Base-by-base conservation (phyloP, 805 yeast genomes). In the Candida khao-thaluensis region DNA sequence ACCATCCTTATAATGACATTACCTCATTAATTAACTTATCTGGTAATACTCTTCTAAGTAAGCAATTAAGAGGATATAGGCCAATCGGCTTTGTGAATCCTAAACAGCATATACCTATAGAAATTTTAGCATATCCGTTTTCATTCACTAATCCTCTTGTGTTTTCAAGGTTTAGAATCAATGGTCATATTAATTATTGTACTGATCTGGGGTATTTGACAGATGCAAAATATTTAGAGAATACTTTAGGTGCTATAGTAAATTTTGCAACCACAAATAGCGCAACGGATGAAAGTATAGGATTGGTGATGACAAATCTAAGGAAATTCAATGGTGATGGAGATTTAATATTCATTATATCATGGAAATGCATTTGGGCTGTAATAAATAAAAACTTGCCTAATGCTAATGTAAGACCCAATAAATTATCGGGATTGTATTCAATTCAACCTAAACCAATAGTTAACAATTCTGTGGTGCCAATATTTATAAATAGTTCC, bases 271-370 rank as follows among this genome's bases (percentile, higher is more conserved):
- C 25, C 4, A 15, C 12, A 11, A 5, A 5, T 5, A 12, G 6
- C 17, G 14, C 4, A 10, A 7, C n/a, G 3, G 22, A 29, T 6
- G 17, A 25, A 21, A 53, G 62, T 1, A 33, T 66, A 5, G 78
- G 78, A 0, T 45, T 72, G 17, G 58, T 72, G 1, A 41, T 62
- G 43, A 71, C 75, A 0, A 61, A 58, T 35, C 37, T 71, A 16
- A 48, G 62, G 10, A 69, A 68, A 42, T 38, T 41, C 23, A 64
- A 70, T 42, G 76, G 76, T 6, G 74, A 69, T 37, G 78, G 78
- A 3, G 76, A 72, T 31, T 47, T 73, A 35, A 41, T 64, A 5
- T 48, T 60, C 16, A 46, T 66, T 3, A n/a, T 61, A 8, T 45
- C 64, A 3, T 64, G 69, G 69, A 36, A 41, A 4, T 12, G 24